phyloP scores from a whole-genome alignment of 2,329 filamentous ascomycete species.

The Atkinsonella hypoxylon region DNA sequence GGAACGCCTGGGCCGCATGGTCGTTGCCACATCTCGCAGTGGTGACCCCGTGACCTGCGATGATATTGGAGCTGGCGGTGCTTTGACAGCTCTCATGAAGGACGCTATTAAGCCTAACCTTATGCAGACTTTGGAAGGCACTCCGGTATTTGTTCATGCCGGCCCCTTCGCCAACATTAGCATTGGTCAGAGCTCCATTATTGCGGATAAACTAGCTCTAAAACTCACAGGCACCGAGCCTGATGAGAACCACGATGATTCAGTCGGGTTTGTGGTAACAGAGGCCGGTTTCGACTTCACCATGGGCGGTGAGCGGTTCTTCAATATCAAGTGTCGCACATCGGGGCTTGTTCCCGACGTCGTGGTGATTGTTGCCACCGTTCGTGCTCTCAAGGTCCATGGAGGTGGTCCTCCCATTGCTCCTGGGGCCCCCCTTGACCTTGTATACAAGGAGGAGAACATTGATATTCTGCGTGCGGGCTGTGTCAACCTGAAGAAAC shows the following conservation, averaged over 20 bases:
- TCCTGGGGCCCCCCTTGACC: conserved; percentile 71
- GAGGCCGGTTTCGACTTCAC: conserved; percentile 99
- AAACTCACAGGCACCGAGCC: conserved; percentile 92
- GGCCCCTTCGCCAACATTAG: conserved; percentile 98
- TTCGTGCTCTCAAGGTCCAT: conserved; percentile 92
- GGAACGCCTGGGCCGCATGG: conserved; percentile 89
- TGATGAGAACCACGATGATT: conserved; percentile 71
- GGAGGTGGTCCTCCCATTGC: conserved; percentile 90
- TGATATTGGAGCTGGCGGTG: conserved; percentile 85
- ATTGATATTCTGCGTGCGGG: conserved; percentile 80
- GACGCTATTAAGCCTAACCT: conserved; percentile 98
- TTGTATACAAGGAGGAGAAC: conserved; percentile 89
- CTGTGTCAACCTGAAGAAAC: conserved; percentile 90
- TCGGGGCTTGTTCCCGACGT: conserved; percentile 88
- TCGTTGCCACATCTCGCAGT: conserved; percentile 72
- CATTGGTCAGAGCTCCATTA: conserved; percentile 89
- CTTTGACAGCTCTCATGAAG: conserved; percentile 88
- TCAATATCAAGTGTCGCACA: conserved; percentile 98
- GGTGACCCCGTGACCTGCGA: conserved; percentile 94
- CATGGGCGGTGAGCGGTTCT: conserved; percentile 98
- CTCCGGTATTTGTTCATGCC: conserved; percentile 93
- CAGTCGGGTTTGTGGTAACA: conserved; percentile 87
- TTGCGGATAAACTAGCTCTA: conserved; percentile 88
- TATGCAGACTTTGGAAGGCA: conserved; percentile 96
- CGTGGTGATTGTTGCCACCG: conserved; percentile 89